phyloP scores from a whole-genome alignment of 176 grass and related monocot species.

The Alloteropsis semialata region DNA sequence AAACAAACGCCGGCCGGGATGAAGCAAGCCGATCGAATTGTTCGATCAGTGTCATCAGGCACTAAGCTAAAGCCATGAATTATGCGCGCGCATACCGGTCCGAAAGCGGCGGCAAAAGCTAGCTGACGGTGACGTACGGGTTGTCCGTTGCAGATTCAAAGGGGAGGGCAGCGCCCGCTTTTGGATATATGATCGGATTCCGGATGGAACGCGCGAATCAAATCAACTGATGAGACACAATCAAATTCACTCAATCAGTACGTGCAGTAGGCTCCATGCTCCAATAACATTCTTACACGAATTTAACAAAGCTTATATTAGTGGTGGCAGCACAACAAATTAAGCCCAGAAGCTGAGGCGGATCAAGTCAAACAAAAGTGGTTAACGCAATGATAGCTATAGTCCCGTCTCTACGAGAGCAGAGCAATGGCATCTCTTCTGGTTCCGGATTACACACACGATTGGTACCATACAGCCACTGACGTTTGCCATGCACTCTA shows the following conservation, averaged over 20 bases:
- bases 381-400: background rate
- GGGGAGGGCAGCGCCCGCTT: background rate
- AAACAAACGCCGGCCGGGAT: background rate
- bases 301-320: background rate
- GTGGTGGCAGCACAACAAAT: background rate
- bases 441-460: background rate
- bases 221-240: background rate
- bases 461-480: background rate
- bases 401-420: conserved; percentile 26
- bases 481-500: no score
- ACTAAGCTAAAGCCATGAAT: conserved; percentile 43
- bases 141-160: conserved; percentile 25
- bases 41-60: conserved; percentile 40
- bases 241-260: background rate
- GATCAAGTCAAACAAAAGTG: conserved; percentile 16
- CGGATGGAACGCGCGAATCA: background rate
- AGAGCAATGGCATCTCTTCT: background rate
- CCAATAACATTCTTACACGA: background rate
- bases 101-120: conserved; percentile 18
- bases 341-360: background rate
- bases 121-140: background rate
- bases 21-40: background rate
- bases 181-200: conserved; percentile 33
- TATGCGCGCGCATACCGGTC: conserved; percentile 13
- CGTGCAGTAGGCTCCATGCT: background rate